These are phyloP conservation scores for Bolboschoenoplectus hybrid DNA, from an alignment of 202 grass and related monocot genomes.

Conservation along the genomic window DNA sequence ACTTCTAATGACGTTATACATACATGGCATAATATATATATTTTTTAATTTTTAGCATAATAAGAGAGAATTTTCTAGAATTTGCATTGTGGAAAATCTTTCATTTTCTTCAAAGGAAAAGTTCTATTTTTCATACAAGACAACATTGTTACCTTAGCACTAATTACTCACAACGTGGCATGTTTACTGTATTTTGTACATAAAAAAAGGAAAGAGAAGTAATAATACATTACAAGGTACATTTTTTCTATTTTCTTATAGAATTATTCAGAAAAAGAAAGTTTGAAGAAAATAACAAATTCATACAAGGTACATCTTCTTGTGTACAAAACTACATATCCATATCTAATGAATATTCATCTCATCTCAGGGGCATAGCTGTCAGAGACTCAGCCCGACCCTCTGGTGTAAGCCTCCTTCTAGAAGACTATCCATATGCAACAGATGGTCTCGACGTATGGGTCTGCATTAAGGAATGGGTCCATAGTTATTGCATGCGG, in stretches of 20 bases:
- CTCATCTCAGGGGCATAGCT: conserved; percentile 59
- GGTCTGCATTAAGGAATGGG: conserved; percentile 74
- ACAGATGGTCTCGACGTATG: conserved; percentile 84
- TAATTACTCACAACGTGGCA: neutral
- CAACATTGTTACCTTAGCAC: neutral
- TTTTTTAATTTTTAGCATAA: neutral
- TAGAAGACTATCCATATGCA: conserved; percentile 86
- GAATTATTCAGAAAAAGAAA: too few species aligned
- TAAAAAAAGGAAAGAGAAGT: neutral
- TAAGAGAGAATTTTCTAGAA: neutral
- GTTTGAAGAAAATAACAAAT: neutral
- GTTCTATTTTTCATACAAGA: neutral
- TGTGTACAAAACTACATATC: neutral
- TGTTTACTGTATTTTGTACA: neutral
- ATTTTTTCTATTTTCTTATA: neutral
- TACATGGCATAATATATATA: neutral
- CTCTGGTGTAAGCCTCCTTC: conserved; percentile 50
- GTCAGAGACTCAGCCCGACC: conserved; percentile 40
- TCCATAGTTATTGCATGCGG: conserved; percentile 64
- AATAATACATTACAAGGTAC: neutral
- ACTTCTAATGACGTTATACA: neutral
- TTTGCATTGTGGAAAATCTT: neutral
- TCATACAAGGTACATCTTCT: neutral
- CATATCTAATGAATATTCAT: neutral
- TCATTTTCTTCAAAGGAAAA: neutral